A percentile compares a stretch with the other conserved stretches of the same genome.
Evolutionary conservation across 2,329 filamentous ascomycete species (phyloP).

Genomic region (Colletotrichum sp.): DNA sequence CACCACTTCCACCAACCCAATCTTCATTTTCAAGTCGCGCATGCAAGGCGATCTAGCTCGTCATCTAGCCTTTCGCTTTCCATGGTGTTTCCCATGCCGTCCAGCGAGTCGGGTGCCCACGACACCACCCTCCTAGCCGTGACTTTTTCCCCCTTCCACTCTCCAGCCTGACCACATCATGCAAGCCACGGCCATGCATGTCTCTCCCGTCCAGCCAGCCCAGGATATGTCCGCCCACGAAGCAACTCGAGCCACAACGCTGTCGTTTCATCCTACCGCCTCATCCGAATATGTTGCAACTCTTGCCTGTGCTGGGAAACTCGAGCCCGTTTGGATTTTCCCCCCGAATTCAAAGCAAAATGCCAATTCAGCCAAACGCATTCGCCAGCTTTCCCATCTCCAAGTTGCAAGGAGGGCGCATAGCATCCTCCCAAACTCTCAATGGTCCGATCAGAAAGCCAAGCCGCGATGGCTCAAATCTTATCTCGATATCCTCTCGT

Average conservation of each 20-base stretch:
- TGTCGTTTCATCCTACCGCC: neutral
- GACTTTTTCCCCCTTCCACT: neutral
- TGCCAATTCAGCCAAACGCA: neutral
- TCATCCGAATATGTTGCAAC: neutral
- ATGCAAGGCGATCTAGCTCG: neutral
- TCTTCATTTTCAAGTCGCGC: neutral
- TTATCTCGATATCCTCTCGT: neutral
- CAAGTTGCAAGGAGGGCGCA: neutral
- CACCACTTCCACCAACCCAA: neutral
- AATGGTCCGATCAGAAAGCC: neutral
- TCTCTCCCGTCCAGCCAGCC: neutral
- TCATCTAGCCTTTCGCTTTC: neutral
- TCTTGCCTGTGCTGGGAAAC: neutral
- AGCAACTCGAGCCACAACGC: neutral
- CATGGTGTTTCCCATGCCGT: neutral
- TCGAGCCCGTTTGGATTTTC: neutral
- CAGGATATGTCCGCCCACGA: neutral
- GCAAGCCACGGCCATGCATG: slow-evolving; percentile 6
- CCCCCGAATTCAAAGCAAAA: neutral
- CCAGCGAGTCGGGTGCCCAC: neutral
- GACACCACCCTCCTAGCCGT: neutral
- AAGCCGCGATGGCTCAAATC: neutral
- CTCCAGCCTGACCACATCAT: slow-evolving; percentile 12
- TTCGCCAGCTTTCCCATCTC: neutral
- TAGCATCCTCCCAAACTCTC: neutral